Evolutionary conservation across 2,329 filamentous ascomycete species (phyloP), one percentile per base, ranked within the genome.

Genomic region (Pseudocercospora eumusae): DNA sequence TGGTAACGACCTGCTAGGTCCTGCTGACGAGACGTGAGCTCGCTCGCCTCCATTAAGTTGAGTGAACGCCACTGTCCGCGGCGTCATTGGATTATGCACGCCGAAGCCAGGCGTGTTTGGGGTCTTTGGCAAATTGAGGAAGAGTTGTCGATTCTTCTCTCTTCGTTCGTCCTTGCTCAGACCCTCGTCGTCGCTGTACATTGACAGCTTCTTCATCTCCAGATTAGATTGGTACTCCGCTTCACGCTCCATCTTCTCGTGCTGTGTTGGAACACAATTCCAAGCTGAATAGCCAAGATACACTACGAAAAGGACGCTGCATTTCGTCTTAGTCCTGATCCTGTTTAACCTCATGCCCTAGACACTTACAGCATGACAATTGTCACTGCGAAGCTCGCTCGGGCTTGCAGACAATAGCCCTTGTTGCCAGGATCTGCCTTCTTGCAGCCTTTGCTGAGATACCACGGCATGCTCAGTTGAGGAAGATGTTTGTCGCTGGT

Each of bases 401-500:
- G 88, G 6, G 90, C 89, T 73, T 90, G 82, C 70, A 81, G 76
- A 75, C 90, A 93, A 69, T 84, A 86, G 7, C 75, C 71, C 59
- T 81, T 77, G 27, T 83, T 82, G 55, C 81, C 81, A 4, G 82
- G 79, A 57, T 78, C 79, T 10, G 73, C 73, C 56, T 75, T 71
- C 25, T 57, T 64, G 77, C 90, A 93, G 64, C 84, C 85, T 74
- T 89, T 86, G 58, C 84, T 83, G 68, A 93, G 85, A 74, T 92
- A 93, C 90, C 90, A 93, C 6, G 89, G 84, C 18, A 84, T 83
- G 25, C 85, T 81, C 25, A 81, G 80, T 69, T 87, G 86, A 4
- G 83, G 83, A 69, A 87, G 83, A 47, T 80, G 75, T 5, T 84
- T 77, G 75, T 93, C 90, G 66, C 84, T 84, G 71, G 88, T 85